Evolutionary conservation across 345 rosid species (phyloP).

Genomic region (Ailanthus altissimus): DNA sequence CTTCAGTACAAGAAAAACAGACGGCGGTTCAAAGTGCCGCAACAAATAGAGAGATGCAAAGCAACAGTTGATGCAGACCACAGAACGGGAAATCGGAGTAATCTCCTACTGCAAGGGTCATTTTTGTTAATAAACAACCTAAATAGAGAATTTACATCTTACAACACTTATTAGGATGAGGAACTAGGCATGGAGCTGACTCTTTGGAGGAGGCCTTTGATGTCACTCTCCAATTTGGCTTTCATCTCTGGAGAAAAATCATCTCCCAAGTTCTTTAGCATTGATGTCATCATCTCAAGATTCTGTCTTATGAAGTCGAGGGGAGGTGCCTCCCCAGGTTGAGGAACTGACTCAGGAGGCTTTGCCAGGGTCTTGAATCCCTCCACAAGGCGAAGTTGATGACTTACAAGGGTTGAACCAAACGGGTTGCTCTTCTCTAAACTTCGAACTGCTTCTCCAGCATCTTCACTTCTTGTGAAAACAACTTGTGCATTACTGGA

Average conservation of each 20-base stretch:
- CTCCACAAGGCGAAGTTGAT: constrained; percentile 37
- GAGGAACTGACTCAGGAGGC: constrained; percentile 34
- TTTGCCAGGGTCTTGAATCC: constrained; percentile 26
- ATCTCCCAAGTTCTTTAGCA: constrained; percentile 83
- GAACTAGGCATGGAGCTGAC: constrained; percentile 66
- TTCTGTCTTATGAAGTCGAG: constrained; percentile 75
- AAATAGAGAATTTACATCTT: constrained; percentile 10
- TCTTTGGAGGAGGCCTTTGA: constrained; percentile 68
- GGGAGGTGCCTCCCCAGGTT: constrained; percentile 45
- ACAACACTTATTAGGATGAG: constrained; percentile 29
- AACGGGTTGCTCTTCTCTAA: constrained; percentile 58
- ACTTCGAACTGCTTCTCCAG: constrained; percentile 58
- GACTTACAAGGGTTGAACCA: constrained; percentile 48
- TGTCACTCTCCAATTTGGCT: constrained; percentile 72
- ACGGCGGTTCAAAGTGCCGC: not conserved
- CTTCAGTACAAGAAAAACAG: not conserved
- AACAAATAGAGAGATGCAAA: constrained; percentile 1
- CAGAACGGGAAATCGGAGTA: not conserved
- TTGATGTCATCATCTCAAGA: constrained; percentile 85
- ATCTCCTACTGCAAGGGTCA: constrained; percentile 12
- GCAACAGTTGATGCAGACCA: not conserved
- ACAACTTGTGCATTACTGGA: constrained; percentile 52
- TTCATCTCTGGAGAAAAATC: constrained; percentile 73
- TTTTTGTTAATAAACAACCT: constrained; percentile 14
- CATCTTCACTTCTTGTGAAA: constrained; percentile 55